These are phyloP conservation scores for Taphrina communis DNA, from an alignment of 1,139 yeast genomes.

Conservation along the genomic window DNA sequence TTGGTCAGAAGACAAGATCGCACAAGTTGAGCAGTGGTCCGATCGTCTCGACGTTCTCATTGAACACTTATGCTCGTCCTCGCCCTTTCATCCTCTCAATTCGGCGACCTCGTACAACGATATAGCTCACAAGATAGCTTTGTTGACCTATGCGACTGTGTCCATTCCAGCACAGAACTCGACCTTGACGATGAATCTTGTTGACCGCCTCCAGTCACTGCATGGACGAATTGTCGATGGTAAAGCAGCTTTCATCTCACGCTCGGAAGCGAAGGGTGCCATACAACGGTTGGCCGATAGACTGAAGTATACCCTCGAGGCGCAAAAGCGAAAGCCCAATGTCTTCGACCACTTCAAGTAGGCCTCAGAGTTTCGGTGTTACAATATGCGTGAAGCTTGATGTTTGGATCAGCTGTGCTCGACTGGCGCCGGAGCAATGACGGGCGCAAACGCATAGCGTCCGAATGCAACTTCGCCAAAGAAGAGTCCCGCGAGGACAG, in stretches of 20 bases:
- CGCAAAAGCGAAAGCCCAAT: neutral
- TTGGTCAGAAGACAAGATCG: neutral
- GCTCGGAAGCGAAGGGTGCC: constrained; percentile 34
- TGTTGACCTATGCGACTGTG: constrained; percentile 5
- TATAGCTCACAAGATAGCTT: neutral
- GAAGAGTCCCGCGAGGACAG: constrained; percentile 48
- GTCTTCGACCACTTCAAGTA: constrained; percentile 13
- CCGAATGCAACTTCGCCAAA: constrained; percentile 49
- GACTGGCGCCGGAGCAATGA: constrained; percentile 14
- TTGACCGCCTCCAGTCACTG: constrained; percentile 14
- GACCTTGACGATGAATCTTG: neutral
- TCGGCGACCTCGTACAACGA: constrained; percentile 1
- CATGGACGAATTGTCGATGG: constrained; percentile 38
- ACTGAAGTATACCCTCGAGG: constrained; percentile 16
- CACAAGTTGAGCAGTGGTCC: neutral
- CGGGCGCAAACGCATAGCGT: constrained; percentile 44
- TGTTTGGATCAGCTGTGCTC: constrained; percentile 7
- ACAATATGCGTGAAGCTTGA: neutral
- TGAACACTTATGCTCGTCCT: neutral
- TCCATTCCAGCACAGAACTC: constrained; percentile 6
- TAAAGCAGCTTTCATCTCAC: constrained; percentile 35
- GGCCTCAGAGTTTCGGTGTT: neutral
- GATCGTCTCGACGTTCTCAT: neutral
- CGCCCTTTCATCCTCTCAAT: constrained; percentile 19
- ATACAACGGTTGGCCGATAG: constrained; percentile 22